Evolutionary conservation across 352 stramenopile genomes (phyloP).

Genomic region (Halophytophthora polymorphica): DNA sequence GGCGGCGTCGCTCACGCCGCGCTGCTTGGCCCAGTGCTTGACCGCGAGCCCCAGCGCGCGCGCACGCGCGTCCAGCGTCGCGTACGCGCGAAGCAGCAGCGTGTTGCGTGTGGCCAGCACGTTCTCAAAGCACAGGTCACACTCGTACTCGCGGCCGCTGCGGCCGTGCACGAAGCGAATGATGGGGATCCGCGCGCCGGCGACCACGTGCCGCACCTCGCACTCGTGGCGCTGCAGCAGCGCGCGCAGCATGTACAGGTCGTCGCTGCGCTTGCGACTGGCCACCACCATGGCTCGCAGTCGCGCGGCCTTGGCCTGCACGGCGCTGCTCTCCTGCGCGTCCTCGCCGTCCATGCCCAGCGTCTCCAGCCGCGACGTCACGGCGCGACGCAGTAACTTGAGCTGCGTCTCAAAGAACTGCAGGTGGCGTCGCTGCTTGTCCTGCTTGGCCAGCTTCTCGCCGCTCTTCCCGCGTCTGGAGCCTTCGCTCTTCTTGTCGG

Average conservation of each 20-base stretch:
- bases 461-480: too few species aligned
- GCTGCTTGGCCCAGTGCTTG: conserved; percentile 98
- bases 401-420: conserved; percentile 46
- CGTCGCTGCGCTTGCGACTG: conserved; percentile 36
- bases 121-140: conserved; percentile 85
- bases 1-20: conserved; percentile 95
- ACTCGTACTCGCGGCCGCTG: conserved; percentile 51
- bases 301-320: conserved; percentile 15
- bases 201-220: conserved; percentile 60
- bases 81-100: conserved; percentile 75
- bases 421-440: conserved; percentile 34
- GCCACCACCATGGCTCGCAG: conserved; percentile 37
- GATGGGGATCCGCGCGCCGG: conserved; percentile 73
- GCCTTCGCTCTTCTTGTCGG: neutral
- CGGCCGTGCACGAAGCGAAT: conserved; percentile 65
- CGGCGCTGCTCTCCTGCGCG: conserved; percentile 2
- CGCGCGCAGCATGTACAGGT: conserved; percentile 45
- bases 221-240: conserved; percentile 53
- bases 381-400: conserved; percentile 27
- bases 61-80: conserved; percentile 65
- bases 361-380: conserved; percentile 22
- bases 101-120: conserved; percentile 80
- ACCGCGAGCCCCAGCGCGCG: conserved; percentile 92
- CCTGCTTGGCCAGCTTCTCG: conserved; percentile 22
- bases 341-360: conserved; percentile 7